These are phyloP conservation scores for Citrus sinensis DNA, from an alignment of 345 rosid species.

Conservation along the genomic window DVS_A1.0 CM039163.1:47983001-47983500, in stretches of 20 bases:
- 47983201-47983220: slow-evolving; percentile 63
- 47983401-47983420: slow-evolving; percentile 54
- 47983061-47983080: slow-evolving; percentile 71
- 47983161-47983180: slow-evolving; percentile 50
- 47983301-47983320: slow-evolving; percentile 53
- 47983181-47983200: slow-evolving; percentile 58
- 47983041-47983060: slow-evolving; percentile 95
- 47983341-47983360: slow-evolving; percentile 67
- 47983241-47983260: slow-evolving; percentile 65
- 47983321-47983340: slow-evolving; percentile 77
- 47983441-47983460: slow-evolving; percentile 25
- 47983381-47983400: slow-evolving; percentile 48
- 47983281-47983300: slow-evolving; percentile 68
- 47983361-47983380: slow-evolving; percentile 80
- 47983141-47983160: slow-evolving; percentile 27
- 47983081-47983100: slow-evolving; percentile 54
- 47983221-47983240: slow-evolving; percentile 84
- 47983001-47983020: slow-evolving; percentile 99
- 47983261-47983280: slow-evolving; percentile 58
- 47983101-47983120: slow-evolving; percentile 49
- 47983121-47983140: slow-evolving; percentile 20
- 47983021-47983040: slow-evolving; percentile 88
- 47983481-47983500: slow-evolving; percentile 35
- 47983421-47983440: slow-evolving; percentile 42
- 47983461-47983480: slow-evolving; percentile 33